Evolutionary conservation across 2,329 filamentous ascomycete species (phyloP), one percentile per base, ranked within the genome.

Genomic region (Intubia oerlemansii): DNA sequence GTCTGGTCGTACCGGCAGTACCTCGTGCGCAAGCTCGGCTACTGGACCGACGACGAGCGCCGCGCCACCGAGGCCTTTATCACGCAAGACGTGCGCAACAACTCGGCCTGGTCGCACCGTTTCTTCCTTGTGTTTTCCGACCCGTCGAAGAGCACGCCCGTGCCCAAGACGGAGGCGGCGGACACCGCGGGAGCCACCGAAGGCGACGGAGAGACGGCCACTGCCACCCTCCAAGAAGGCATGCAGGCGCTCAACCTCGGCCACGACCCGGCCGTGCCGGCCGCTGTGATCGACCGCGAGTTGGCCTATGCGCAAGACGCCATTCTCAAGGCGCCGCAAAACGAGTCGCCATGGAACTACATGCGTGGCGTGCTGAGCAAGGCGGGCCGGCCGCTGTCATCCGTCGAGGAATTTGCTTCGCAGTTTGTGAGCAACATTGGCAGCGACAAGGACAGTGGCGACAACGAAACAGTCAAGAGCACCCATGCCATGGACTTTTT

Each of bases 71-170:
- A 88, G 44, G 51, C 52, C 22, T 63, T 92, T 48, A 64, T 98
- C 33, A 57, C 67, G 32, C 57, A 67, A 19, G 88, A 98, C 49
- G 70, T 95, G 34, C 66, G 84, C 43, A 98, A 98, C 55, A 98
- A 98, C 50, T 88, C 78, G 25, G 88, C 85, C 11, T 98, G 88
- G 88, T 90, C 85, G 39, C 85, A 98, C 56, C 73, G 88, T 29
- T 95, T 88, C 59, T 92, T 85, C 48, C 48, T 95, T n/a, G 69
- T 85, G 12, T 91, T 93, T 39, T 63, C 65, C 46, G 56, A 62
- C 57, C 73, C 59, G 13, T 54, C 40, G 2, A 41, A 53, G 15
- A 52, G 55, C 10, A 68, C 8, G 8, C 8, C 8, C 19, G 19
- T 8, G 8, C 8, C 62, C 0, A 42, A 51, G 4, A 21, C 17